Evolutionary conservation across 129 eudicot genomes (phyloP), one percentile per base, ranked within the genome.

Genomic region (Daucus carota): DNA sequence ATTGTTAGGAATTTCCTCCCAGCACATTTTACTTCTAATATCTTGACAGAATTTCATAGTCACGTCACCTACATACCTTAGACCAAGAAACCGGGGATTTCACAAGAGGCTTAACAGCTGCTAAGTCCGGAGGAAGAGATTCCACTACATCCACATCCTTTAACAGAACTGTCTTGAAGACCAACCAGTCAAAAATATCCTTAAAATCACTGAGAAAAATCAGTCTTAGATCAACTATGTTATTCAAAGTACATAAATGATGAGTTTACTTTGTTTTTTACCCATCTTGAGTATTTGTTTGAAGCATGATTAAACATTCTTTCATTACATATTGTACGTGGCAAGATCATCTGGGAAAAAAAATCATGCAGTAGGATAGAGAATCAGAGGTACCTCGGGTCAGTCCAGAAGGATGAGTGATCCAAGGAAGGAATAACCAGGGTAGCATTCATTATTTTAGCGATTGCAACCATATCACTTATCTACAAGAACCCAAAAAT

Each of bases 31-130:
- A 60, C 22, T n/a, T 54, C 63, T 54, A 22, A 8, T 22, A 2
- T 33, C 3, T 78, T 5, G 20, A 14, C n/a, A 43, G 28, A 33
- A 28, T 20, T 8, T 29, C 3, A 34, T 8, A 18, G 18, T 70
- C 75, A 11, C 33, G 69, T 16, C 22, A 74, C 59, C 8, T 57
- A 80, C 87, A 17, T 87, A 83, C 92, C 96, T 85, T 90, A 20
- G 92, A 90, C 96, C 92, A 90, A 42, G 96, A 90, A 75, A 83
- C 68, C 1, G 92, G 92, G 22, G 86, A 86, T 81, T 81, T 87
- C 60, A 54, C 63, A 11, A 52, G 73, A 29, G 81, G 81, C 80
- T 77, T 46, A 17, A 79, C 78, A n/a, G 42, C 41, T 72, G 76
- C 75, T 15, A 78, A 45, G 6, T 73, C 47, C 3, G 85, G 78